A percentile compares a stretch with the other conserved stretches of the same genome.
Conservation (phyloP, 805 yeast genomes). For the Candida chilensis region DNA sequence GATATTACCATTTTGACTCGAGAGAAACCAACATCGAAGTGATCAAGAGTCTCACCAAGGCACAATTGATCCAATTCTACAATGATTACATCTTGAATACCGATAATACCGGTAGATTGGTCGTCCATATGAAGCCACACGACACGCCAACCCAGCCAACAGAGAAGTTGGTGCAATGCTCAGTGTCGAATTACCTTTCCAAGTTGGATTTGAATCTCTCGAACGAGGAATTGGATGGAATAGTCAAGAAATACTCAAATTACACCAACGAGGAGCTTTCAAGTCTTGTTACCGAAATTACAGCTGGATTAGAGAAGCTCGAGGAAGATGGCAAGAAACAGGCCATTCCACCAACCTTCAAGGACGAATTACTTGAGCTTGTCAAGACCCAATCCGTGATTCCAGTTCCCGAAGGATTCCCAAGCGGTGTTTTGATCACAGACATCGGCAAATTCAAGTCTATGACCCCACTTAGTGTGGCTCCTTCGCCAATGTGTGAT, state of each 20-base stretch:
- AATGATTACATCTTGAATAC: conserved; percentile 22
- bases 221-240: background rate
- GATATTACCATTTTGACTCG: conserved; percentile 68
- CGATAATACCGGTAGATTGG: conserved; percentile 28
- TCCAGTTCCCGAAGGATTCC: conserved; percentile 31
- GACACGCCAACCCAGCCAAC: background rate
- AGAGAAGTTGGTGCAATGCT: background rate
- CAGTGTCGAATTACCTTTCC: background rate
- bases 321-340: conserved; percentile 1
- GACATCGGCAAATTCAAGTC: conserved; percentile 50
- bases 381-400: conserved; percentile 8
- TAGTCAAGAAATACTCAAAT: background rate
- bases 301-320: background rate
- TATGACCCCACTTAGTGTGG: conserved; percentile 40
- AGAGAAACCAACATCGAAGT: conserved; percentile 47
- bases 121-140: conserved; percentile 60
- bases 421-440: conserved; percentile 36
- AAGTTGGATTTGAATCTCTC: background rate
- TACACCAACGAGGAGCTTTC: background rate
- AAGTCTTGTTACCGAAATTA: background rate
- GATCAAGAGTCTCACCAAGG: conserved; percentile 42
- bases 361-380: conserved; percentile 5
- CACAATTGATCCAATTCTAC: conserved; percentile 51
- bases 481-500: conserved; percentile 43
- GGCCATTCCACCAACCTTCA: background rate